Base-by-base conservation (phyloP, 345 rosid species). In the Gossypium ekmanianum region DNA sequence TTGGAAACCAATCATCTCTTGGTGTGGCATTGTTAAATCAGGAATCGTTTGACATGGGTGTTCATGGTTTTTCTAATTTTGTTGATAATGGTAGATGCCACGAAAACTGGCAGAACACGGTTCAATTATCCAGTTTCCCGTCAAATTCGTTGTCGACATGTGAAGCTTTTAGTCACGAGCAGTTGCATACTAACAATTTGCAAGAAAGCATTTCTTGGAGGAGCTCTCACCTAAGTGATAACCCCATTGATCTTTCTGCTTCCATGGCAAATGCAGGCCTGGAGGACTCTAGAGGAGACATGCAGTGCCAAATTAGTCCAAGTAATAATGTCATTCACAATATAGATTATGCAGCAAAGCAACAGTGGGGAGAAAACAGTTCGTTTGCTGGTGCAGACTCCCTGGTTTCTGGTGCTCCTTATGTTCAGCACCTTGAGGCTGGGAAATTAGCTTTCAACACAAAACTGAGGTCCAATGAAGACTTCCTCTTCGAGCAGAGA, bases 351-450 rank as follows among this genome's bases (percentile, higher is more conserved):
- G 72, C 79, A 73, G 80, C 82, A 12, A 87, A 77, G 62, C 86
- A 79, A 43, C 76, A 76, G 66, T 84, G 90, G 92, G 88, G 82
- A 72, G 91, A 90, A 71, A 84, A 77, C 68, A 77, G 71, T 80
- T 20, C 88, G 22, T 89, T 83, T 52, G 65, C 81, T 72, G 73
- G 69, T 10, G 61, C 78, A 16, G 87, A 84, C 39, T 68, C 87
- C 54, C 41, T 84, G 27, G 77, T 78, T 71, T 80, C 90, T 74
- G 85, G 76, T 65, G 43, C 72, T 48, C 73, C 81, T 59, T 77
- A 82, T 17, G 39, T 61, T 78, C 85, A 73, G 72, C 85, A 84
- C 24, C 44, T 73, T 34, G 84, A 81, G 24, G 80, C 80, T 11
- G 89, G 79, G 47, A 83, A 80, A 61, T 50, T 85, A 72, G 74